Evolutionary conservation across 2,329 filamentous ascomycete genomes (phyloP), one percentile per base, ranked within the genome.

Genomic region (Penicillium sp.): DNA sequence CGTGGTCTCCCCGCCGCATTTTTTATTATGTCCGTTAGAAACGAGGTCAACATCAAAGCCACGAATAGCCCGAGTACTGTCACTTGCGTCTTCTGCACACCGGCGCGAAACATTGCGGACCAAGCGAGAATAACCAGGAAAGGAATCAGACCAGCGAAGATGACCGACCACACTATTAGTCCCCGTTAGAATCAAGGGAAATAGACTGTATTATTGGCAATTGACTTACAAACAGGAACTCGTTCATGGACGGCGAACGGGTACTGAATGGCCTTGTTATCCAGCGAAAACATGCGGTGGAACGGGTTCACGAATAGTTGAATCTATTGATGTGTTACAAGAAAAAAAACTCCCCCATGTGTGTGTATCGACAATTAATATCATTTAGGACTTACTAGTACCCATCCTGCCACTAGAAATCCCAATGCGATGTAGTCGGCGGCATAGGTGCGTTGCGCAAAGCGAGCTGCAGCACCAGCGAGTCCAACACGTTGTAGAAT

Each of bases 1-100:
- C 93, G 85, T 31, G 92, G 91, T 12, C 91, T 80, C 9, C 91
- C 91, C 27, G 93, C 89, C 10, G 89, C 84, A 71, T 96, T 96
- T 77, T 99, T 99, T 71, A 97, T 82, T 29, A 93, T 79, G 72
- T 97, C 93, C 45, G 94, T 97, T 43, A 97, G 80, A 73, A 97
- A 89, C 6, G 86, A 84, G 0, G 91, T 89, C 50, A 96, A 81
- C 65, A 91, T 81, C 27, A 97, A 76, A 62, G 87, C 85, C 68
- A 93, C 91, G 50, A 87, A 79, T 59, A 97, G 86, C 23, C 91
- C 90, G 1, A 99, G 85, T 52, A 96, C 79, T 0, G 91, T 89
- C 62, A 93, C 89, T 76, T 97, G 93, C 59, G 89, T 84, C 73
- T 96, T 95, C 74, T 95, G 90, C 9, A 83, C 75, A 6, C 85